A percentile compares a stretch with the other conserved stretches of the same genome.
Evolutionary conservation across 2,329 filamentous ascomycete species (phyloP).

Genomic region (Pseudodiploospora longispora): DNA sequence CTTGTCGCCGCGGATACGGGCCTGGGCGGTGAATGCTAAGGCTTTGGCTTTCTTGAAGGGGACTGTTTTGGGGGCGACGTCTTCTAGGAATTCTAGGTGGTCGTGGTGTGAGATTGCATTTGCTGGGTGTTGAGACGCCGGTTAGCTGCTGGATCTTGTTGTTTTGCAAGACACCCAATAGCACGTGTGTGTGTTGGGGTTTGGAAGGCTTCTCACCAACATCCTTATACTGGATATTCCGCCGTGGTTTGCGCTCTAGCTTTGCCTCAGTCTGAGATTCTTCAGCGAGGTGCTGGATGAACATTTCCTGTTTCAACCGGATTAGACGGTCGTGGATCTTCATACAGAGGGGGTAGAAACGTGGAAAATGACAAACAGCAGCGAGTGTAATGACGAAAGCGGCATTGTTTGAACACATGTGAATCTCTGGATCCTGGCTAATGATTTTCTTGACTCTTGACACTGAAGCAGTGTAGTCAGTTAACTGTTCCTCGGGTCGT

Average conservation of each 20-base stretch:
- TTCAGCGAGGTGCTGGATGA: conserved; percentile 83
- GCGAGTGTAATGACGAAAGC: conserved; percentile 90
- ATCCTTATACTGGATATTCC: conserved; percentile 94
- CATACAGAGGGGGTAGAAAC: not conserved
- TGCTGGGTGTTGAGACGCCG: conserved; percentile 39
- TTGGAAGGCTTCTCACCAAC: conserved; percentile 50
- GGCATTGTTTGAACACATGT: conserved; percentile 83
- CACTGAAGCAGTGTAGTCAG: conserved; percentile 52
- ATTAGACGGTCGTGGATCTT: conserved; percentile 1
- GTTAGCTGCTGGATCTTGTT: not conserved
- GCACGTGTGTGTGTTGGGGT: not conserved
- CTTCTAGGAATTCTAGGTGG: conserved; percentile 88
- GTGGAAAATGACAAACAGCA: conserved; percentile 50
- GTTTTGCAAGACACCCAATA: not conserved
- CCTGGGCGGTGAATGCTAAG: conserved; percentile 41
- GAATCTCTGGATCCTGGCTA: conserved; percentile 75
- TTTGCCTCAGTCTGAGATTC: conserved; percentile 84
- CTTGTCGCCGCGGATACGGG: conserved; percentile 34
- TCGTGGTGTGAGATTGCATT: conserved; percentile 81
- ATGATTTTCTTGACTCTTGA: conserved; percentile 96
- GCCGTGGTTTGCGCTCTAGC: conserved; percentile 80
- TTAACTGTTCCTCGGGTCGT: not conserved
- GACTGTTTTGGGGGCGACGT: conserved; percentile 80
- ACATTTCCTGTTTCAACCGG: conserved; percentile 62
- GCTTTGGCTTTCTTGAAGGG: conserved; percentile 74